Conservation (phyloP, 495 filamentous ascomycete genomes). For the Penicillium robsamsonii region DNA sequence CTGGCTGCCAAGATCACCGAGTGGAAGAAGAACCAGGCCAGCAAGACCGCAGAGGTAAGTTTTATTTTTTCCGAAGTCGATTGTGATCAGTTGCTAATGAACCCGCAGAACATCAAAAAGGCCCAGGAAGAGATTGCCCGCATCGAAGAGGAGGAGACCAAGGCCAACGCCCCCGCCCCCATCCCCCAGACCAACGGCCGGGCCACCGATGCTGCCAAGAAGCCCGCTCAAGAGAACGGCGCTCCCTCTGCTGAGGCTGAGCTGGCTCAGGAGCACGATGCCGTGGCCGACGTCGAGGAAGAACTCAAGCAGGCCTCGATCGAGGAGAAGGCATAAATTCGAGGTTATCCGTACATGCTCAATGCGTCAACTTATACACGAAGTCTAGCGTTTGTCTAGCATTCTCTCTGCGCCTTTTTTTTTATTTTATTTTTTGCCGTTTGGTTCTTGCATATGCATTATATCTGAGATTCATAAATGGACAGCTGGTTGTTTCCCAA, state of each 20-base stretch:
- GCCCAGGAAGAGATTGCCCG: constrained; percentile 66
- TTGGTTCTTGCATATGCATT: constrained; percentile 23
- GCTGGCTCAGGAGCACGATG: constrained; percentile 57
- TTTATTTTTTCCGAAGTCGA: constrained; percentile 10
- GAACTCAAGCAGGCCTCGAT: constrained; percentile 59
- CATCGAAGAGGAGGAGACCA: constrained; percentile 55
- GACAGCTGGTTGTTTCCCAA: constrained; percentile 22
- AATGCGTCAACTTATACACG: constrained; percentile 15
- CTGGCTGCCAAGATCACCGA: constrained; percentile 85
- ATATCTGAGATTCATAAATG: constrained; percentile 24
- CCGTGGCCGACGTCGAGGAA: constrained; percentile 52
- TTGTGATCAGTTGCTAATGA: constrained; percentile 13
- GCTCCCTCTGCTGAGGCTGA: constrained; percentile 52
- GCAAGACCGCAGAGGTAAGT: constrained; percentile 87
- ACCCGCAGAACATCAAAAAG: constrained; percentile 67
- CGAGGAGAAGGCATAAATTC: constrained; percentile 50
- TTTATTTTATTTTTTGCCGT: constrained; percentile 13
- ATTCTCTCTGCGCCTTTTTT: constrained; percentile 18
- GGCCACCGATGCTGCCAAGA: constrained; percentile 48
- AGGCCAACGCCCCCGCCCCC: neutral
- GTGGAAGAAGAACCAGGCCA: constrained; percentile 89
- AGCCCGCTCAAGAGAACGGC: constrained; percentile 55
- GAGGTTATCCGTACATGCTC: neutral
- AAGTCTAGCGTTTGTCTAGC: constrained; percentile 22
- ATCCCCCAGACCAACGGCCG: constrained; percentile 26